A percentile compares a stretch with the other conserved stretches of the same genome.
These are phyloP conservation scores for Venturia asperata DNA, from an alignment of 2,329 filamentous ascomycete genomes.

Conservation along the genomic window DNA sequence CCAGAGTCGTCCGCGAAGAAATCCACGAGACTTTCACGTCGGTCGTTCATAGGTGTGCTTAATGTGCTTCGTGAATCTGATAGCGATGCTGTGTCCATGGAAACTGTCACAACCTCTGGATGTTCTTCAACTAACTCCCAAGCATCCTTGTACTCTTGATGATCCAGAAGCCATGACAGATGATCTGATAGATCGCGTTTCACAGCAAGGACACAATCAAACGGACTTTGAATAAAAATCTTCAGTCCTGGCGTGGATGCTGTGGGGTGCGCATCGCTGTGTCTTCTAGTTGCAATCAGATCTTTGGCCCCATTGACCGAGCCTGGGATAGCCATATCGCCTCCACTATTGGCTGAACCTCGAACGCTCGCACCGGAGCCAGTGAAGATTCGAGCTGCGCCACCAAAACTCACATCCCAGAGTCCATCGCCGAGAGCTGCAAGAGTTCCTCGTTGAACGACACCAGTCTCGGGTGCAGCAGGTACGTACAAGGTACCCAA, in stretches of 20 bases:
- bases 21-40: constrained; percentile 46
- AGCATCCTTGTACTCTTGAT: constrained; percentile 71
- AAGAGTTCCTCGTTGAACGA: constrained; percentile 63
- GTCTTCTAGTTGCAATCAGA: constrained; percentile 5
- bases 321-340: constrained; percentile 31
- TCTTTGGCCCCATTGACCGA: constrained; percentile 30
- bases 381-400: constrained; percentile 78
- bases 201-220: constrained; percentile 89
- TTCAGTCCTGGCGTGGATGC: constrained; percentile 56
- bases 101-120: constrained; percentile 55
- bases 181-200: constrained; percentile 83
- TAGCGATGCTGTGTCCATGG: constrained; percentile 11
- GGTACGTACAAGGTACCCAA: constrained; percentile 73
- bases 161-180: constrained; percentile 75
- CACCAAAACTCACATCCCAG: constrained; percentile 77
- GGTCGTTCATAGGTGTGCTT: constrained; percentile 38
- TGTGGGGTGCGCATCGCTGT: constrained; percentile 40
- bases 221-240: constrained; percentile 93
- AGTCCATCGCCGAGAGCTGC: constrained; percentile 71
- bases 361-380: constrained; percentile 76
- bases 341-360: constrained; percentile 37
- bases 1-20: constrained; percentile 64
- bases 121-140: constrained; percentile 88
- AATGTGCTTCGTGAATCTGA: not conserved
- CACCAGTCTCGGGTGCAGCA: constrained; percentile 52